phyloP scores from a whole-genome alignment of 192 early-diverging fungal species.

The Backusella westeae region DNA sequence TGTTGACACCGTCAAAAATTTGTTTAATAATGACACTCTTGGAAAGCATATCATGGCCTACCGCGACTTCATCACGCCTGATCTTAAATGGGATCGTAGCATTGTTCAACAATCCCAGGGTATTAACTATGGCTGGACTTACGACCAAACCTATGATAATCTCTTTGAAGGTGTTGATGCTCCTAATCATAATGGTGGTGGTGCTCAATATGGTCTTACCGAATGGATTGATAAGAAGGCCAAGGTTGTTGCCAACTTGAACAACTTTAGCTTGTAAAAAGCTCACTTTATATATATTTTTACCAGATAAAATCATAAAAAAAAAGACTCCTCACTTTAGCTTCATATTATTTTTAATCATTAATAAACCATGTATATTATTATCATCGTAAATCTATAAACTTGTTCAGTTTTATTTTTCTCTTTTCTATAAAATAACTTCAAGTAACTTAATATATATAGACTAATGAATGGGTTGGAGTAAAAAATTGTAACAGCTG shows the following conservation, averaged over 20 bases:
- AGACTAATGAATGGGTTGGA: no score
- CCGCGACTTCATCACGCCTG: constrained; percentile 42
- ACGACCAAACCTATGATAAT: constrained; percentile 33
- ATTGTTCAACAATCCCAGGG: constrained; percentile 41
- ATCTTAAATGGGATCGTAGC: constrained; percentile 48
- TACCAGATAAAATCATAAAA: not conserved
- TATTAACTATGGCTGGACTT: constrained; percentile 43
- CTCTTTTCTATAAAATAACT: no score
- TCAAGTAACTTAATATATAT: no score
- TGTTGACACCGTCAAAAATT: constrained; percentile 32
- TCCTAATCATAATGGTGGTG: constrained; percentile 24
- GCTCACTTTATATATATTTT: not conserved
- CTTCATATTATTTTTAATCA: not conserved
- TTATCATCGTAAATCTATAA: not conserved
- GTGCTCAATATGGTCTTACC: constrained; percentile 39
- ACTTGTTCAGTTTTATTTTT: no score
- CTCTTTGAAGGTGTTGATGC: constrained; percentile 22
- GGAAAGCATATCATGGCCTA: constrained; percentile 37
- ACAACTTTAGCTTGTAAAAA: constrained; percentile 3
- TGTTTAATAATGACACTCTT: constrained; percentile 47
- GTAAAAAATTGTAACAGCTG: no score
- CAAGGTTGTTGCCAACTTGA: constrained; percentile 16
- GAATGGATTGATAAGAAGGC: constrained; percentile 43
- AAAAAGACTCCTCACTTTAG: not conserved
- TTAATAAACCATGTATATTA: constrained; percentile 4